Base-by-base conservation (phyloP, 257 asterid genomes). In the Nicotiana knightiana region DNA sequence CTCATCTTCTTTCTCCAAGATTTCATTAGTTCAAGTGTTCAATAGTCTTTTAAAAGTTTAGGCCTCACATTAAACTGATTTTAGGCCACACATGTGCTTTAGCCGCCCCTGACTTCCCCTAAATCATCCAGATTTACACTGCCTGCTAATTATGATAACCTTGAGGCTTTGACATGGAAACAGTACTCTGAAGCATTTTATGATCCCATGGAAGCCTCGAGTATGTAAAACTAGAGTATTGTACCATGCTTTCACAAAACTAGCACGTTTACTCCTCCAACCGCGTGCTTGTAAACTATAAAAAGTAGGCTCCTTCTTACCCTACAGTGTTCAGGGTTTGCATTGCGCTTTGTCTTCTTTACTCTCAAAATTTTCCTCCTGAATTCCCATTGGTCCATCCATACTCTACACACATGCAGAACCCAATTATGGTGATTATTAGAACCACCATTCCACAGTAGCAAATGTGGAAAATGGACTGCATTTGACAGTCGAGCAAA, bases 191-290 rank as follows among this genome's bases (percentile, higher is more conserved):
- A 70, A 43, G 58, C n/a, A 43, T 70, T 32, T n/a, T 70, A 70
- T 10, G 78, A 70, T 43, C 78, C 37, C 59, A 70, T 70, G 78
- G 58, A 32, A 70, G 33, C 35, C 59, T 43, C 6, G 5, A 70
- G 53, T 43, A 70, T 18, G 10, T 70, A 30, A 70, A 70, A 70
- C 78, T 33, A 70, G 77, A 68, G 77, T 68, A 68, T 37, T 68
- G 18, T n/a, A n/a, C n/a, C 58, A 12, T 43, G 58, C 24, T 70
- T 70, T 70, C 58, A 11, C 77, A 70, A 70, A 70, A 53, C 77
- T 21, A 21, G 7, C 35, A 43, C 78, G 12, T 21, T 43, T 53
- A 43, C 37, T 46, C 78, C 37, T 21, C 78, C 61, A 71, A 71
- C 46, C 78, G 1, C 6, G 58, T 70, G 77, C 77, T 70, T 10